Conservation (phyloP, 2,329 filamentous ascomycete species). For the Uncinocarpus reesii region DNA sequence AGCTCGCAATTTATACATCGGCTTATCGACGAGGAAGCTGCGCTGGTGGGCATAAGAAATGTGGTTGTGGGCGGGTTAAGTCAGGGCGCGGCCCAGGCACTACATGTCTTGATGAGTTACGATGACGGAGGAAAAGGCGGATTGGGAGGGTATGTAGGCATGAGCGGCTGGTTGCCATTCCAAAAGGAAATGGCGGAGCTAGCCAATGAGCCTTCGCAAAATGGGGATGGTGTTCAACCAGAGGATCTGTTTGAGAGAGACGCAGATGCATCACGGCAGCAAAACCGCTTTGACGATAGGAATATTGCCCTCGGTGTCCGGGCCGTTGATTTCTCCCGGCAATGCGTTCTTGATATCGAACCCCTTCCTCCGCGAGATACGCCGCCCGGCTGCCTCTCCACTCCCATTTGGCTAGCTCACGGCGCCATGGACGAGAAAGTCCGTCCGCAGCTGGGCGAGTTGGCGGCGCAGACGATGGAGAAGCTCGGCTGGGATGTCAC, state of each 20-base stretch:
- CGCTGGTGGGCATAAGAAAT: slow-evolving; percentile 16
- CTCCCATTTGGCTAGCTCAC: slow-evolving; percentile 17
- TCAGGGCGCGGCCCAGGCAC: slow-evolving; percentile 19
- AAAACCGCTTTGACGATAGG: not conserved
- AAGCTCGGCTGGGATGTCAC: slow-evolving; percentile 17
- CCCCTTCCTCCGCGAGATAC: slow-evolving; percentile 8
- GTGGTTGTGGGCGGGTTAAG: slow-evolving; percentile 22
- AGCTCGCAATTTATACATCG: slow-evolving; percentile 17
- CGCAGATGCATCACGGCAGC: not conserved
- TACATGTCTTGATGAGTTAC: slow-evolving; percentile 18
- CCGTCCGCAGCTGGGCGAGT: slow-evolving; percentile 9
- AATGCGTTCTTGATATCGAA: slow-evolving; percentile 13
- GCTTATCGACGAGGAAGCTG: slow-evolving; percentile 20
- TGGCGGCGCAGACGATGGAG: slow-evolving; percentile 15
- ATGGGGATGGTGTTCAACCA: not conserved
- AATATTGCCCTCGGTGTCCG: not conserved
- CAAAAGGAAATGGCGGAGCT: slow-evolving; percentile 27
- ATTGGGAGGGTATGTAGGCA: slow-evolving; percentile 35
- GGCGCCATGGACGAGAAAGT: slow-evolving; percentile 13
- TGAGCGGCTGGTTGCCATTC: slow-evolving; percentile 37
- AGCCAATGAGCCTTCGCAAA: not conserved
- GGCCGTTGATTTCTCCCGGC: slow-evolving; percentile 12
- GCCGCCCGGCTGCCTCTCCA: slow-evolving; percentile 1
- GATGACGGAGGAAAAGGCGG: slow-evolving; percentile 11
- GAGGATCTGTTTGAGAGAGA: not conserved